These are phyloP conservation scores for Candida yuanshanica DNA, from an alignment of 805 yeast species.

Conservation along the genomic window DNA sequence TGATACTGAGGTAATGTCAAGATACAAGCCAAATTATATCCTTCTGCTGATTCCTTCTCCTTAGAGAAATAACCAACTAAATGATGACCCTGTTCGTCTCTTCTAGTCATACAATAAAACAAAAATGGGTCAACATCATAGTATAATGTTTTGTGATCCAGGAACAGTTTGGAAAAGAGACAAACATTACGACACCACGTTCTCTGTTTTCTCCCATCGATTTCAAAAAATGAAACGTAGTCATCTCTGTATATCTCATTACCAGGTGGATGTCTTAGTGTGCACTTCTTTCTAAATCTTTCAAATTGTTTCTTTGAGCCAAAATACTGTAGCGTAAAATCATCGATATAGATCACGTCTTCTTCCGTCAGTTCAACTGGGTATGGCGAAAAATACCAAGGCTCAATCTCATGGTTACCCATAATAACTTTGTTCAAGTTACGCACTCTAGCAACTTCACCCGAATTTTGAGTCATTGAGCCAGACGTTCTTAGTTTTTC, in stretches of 20 bases:
- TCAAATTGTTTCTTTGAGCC: slow-evolving; percentile 89
- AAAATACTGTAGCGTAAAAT: slow-evolving; percentile 82
- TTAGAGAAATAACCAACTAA: slow-evolving; percentile 95
- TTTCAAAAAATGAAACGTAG: slow-evolving; percentile 90
- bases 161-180: slow-evolving; percentile 78
- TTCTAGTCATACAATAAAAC: slow-evolving; percentile 90
- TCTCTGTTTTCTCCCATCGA: slow-evolving; percentile 93
- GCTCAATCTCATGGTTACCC: slow-evolving; percentile 91
- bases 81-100: slow-evolving; percentile 91
- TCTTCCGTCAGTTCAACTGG: slow-evolving; percentile 93
- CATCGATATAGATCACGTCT: slow-evolving; percentile 86
- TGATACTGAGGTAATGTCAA: slow-evolving; percentile 95
- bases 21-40: slow-evolving; percentile 95
- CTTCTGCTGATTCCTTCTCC: slow-evolving; percentile 94
- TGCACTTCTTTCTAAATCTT: slow-evolving; percentile 81
- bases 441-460: slow-evolving; percentile 86
- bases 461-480: slow-evolving; percentile 88
- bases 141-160: slow-evolving; percentile 94
- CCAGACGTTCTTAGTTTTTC: slow-evolving; percentile 92
- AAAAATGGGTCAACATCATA: slow-evolving; percentile 98
- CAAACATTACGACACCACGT: slow-evolving; percentile 97
- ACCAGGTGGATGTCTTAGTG: slow-evolving; percentile 95
- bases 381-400: slow-evolving; percentile 98
- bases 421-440: slow-evolving; percentile 73
- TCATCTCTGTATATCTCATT: slow-evolving; percentile 95